Evolutionary conservation across 1,284 basidiomycete species (phyloP), one percentile per base, ranked within the genome.

Genomic region (Peniophora sp.): DNA sequence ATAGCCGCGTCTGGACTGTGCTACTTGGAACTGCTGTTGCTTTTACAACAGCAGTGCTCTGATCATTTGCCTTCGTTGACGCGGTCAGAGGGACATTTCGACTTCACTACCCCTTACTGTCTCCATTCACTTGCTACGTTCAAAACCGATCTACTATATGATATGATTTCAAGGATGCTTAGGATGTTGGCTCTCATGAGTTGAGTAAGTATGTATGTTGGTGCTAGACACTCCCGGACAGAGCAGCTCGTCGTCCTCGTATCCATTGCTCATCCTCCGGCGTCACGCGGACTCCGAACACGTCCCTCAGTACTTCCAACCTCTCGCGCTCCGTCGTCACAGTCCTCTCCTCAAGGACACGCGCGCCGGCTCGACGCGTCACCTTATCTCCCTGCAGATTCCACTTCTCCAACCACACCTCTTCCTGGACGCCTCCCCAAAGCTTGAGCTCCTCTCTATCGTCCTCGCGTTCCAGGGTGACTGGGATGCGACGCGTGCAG

Each of bases 321-420:
- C 69, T 60, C 47, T 69, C 68, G 34, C 41, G 11, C 52, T 71
- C 69, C 11, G 58, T 66, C 46, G 51, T 53, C 44, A 69, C 49
- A 2, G 50, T 61, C 27, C 55, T 54, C 38, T 69, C 41, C 1
- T 63, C 58, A 11, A 65, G 58, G 2, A 58, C 56, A 10, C 54
- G 48, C 9, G 53, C 50, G 11, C 66, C 68, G 16, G 62, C 48
- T 45, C 61, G 51, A 25, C 57, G 56, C 46, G 61, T 64, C 19
- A 67, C 59, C 38, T 61, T 58, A 27, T 56, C 60, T 3, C 62
- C 65, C 3, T 61, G 52, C 54, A 71, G 56, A 11, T 56, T 55
- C 36, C 65, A 54, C 27, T 65, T 60, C 39, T 65, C 67, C 48
- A 66, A 50, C 36, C 63, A 58, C 17, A 52, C 50, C 45, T 53